Percentiles rank a stretch among this genome's conserved stretches.
phyloP scores from a whole-genome alignment of 2,329 filamentous ascomycete genomes.

The Diaporthe nobilis region DNA sequence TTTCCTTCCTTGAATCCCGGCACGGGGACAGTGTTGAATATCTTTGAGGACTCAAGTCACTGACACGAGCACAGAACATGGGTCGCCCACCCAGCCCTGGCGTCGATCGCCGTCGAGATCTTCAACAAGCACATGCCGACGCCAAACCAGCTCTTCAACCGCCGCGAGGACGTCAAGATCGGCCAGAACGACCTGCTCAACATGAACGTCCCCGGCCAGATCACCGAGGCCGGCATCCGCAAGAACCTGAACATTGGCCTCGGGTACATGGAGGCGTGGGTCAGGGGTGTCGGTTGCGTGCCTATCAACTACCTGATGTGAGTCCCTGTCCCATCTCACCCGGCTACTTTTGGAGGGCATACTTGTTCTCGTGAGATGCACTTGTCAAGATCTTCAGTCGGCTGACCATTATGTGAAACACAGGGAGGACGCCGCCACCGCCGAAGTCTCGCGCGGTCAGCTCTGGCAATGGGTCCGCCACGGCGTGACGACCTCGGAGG shows the following conservation, averaged over 20 bases:
- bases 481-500: constrained; percentile 82
- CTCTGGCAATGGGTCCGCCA: constrained; percentile 95
- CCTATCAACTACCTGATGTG: constrained; percentile 98
- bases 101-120: constrained; percentile 87
- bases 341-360: too few species aligned
- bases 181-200: constrained; percentile 92
- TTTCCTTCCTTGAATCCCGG: constrained; percentile 34
- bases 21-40: too few species aligned
- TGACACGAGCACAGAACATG: constrained; percentile 71
- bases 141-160: constrained; percentile 93
- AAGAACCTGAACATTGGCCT: constrained; percentile 98
- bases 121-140: constrained; percentile 99
- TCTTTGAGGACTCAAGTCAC: background rate
- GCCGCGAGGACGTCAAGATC: constrained; percentile 90
- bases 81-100: constrained; percentile 96
- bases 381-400: background rate
- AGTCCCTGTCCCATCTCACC: constrained; percentile 44
- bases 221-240: constrained; percentile 95
- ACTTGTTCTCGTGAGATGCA: background rate
- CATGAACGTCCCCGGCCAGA: constrained; percentile 94
- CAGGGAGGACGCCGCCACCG: constrained; percentile 93
- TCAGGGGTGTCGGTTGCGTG: constrained; percentile 93
- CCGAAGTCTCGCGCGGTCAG: constrained; percentile 94
- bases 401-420: constrained; percentile 4
- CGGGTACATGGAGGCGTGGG: constrained; percentile 98